Conservation (phyloP, 225 moss, liverwort and hornwort species). For the Thuidium tamariscinum region DNA sequence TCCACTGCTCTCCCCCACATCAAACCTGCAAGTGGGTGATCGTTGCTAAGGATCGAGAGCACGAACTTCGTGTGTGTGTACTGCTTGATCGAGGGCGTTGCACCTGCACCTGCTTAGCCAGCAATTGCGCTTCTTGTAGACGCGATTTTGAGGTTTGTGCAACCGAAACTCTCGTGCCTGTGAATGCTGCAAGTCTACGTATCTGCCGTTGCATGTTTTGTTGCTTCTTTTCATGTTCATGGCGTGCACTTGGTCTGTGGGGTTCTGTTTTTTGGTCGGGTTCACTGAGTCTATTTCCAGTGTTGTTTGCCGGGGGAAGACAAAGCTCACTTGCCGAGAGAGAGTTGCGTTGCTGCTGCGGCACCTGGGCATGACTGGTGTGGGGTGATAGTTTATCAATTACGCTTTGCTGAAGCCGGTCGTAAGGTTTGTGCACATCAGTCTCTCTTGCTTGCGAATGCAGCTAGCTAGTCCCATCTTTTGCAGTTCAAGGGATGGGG, state of each 20-base stretch:
- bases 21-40: not conserved
- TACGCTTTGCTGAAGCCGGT: not conserved
- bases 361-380: not conserved
- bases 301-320: not conserved
- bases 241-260: not conserved
- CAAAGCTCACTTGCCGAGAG: not conserved
- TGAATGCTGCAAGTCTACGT: not conserved
- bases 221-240: not conserved
- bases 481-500: not conserved
- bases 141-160: not conserved
- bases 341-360: not conserved
- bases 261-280: not conserved
- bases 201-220: not conserved
- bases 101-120: not conserved
- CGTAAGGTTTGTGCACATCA: not conserved
- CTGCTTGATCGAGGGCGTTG: not conserved
- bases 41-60: too few relatives aligned
- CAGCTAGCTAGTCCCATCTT: not conserved
- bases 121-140: not conserved
- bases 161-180: not conserved
- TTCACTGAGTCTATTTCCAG: not conserved
- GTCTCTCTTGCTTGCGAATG: not conserved
- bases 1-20: not conserved
- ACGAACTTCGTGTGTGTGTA: not conserved
- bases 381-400: not conserved